These are phyloP conservation scores for Penicillium sp. DNA, from an alignment of 2,329 filamentous ascomycete species.

Conservation along the genomic window DNA sequence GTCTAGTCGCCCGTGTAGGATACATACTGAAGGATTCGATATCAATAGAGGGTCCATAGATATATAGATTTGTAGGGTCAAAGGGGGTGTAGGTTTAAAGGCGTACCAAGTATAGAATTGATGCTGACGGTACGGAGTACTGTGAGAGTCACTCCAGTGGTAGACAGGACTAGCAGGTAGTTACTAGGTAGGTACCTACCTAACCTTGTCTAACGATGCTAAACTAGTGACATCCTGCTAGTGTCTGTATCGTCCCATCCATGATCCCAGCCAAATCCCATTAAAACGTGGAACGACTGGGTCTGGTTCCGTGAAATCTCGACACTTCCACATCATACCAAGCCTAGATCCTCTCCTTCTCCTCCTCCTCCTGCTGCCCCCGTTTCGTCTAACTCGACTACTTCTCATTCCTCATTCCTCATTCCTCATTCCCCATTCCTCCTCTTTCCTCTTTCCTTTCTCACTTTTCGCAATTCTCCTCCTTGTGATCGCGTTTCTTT, in stretches of 20 bases:
- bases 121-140: not conserved
- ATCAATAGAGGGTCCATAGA: not conserved
- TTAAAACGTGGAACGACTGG: conserved; percentile 9
- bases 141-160: not conserved
- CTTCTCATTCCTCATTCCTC: conserved; percentile 3
- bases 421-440: conserved; percentile 1
- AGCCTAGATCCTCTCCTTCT: conserved; percentile 2
- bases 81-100: not conserved
- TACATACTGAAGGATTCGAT: not conserved
- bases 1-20: not conserved
- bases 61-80: not conserved
- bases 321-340: not conserved
- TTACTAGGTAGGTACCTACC: too few relatives aligned
- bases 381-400: not conserved
- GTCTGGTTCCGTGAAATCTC: conserved; percentile 13
- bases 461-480: conserved; percentile 8
- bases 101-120: not conserved
- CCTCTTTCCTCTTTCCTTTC: not conserved
- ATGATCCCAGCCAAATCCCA: not conserved
- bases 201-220: not conserved
- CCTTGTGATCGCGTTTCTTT: conserved; percentile 7
- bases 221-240: not conserved
- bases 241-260: not conserved
- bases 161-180: not conserved
- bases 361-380: not conserved